These are phyloP conservation scores for Asterochloris erici DNA, from an alignment of 139 green algal genomes.

Conservation along the genomic window DNA sequence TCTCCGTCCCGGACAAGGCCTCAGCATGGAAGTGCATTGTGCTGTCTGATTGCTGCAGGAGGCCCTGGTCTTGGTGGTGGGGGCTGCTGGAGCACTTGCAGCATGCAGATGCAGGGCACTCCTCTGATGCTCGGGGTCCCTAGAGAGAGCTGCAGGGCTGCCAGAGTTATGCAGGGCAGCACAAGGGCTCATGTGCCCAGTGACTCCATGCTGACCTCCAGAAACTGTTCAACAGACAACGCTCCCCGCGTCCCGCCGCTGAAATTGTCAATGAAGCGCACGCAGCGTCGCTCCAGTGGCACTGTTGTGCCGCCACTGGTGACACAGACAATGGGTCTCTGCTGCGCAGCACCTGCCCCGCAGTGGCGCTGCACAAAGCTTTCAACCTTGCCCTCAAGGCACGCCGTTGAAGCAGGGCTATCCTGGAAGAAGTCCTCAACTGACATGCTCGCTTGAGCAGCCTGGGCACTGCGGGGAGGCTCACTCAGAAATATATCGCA, in stretches of 20 bases:
- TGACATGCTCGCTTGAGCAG: neutral
- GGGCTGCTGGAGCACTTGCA: no score
- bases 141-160: neutral
- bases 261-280: constrained; percentile 99
- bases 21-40: no score
- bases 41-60: no score
- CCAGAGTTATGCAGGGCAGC: neutral
- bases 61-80: no score
- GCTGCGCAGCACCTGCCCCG: neutral
- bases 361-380: constrained; percentile 4
- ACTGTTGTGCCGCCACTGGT: constrained; percentile 96
- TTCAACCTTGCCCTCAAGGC: neutral
- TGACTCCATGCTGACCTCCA: constrained; percentile 43
- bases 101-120: no score
- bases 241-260: constrained; percentile 82
- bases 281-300: constrained; percentile 88
- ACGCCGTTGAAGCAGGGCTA: neutral
- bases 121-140: no score
- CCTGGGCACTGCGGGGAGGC: no score
- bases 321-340: constrained; percentile 53
- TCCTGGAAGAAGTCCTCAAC: constrained; percentile 13
- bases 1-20: no score
- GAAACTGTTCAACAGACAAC: constrained; percentile 79
- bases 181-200: neutral
- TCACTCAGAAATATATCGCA: no score